Evolutionary conservation across 2,329 filamentous ascomycete species (phyloP).

Genomic region (Elsinoe perseae): DNA sequence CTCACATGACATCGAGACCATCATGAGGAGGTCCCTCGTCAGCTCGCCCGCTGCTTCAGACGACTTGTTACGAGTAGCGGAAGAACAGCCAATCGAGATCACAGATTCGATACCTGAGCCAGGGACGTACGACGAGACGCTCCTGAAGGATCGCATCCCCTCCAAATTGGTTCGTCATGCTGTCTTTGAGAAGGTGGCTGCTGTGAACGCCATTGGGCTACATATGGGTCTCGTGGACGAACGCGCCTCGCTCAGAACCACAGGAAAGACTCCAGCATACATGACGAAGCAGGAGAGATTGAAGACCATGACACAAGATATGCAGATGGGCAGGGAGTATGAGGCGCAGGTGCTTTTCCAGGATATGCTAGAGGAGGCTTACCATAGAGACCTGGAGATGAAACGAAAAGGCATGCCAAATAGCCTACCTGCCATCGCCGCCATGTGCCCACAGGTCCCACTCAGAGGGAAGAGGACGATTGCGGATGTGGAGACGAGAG

Average conservation of each 20-base stretch:
- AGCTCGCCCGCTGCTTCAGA: not conserved
- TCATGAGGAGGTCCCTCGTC: not conserved
- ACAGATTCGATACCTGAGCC: not conserved
- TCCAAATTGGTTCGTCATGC: not conserved
- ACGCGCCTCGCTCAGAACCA: not conserved
- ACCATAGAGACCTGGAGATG: not conserved
- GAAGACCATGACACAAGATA: not conserved
- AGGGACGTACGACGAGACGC: not conserved
- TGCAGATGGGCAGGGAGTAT: not conserved
- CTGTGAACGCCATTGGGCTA: not conserved
- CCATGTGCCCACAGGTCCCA: not conserved
- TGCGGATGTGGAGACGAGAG: not conserved
- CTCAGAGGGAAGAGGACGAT: not conserved
- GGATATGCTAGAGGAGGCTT: not conserved
- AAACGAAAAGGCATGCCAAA: not conserved
- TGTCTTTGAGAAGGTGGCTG: not conserved
- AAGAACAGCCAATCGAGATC: not conserved
- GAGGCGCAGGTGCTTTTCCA: not conserved
- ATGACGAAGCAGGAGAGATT: not conserved
- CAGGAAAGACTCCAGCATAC: not conserved
- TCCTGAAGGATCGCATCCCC: not conserved
- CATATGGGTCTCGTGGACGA: not conserved
- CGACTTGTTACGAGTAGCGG: not conserved
- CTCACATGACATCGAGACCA: constrained; percentile 9
- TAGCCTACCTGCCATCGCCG: not conserved